A percentile compares a stretch with the other conserved stretches of the same genome.
These are phyloP conservation scores for Nakaseomyces glabratus DNA, from an alignment of 1,139 yeast species.

Conservation along the genomic window DNA sequence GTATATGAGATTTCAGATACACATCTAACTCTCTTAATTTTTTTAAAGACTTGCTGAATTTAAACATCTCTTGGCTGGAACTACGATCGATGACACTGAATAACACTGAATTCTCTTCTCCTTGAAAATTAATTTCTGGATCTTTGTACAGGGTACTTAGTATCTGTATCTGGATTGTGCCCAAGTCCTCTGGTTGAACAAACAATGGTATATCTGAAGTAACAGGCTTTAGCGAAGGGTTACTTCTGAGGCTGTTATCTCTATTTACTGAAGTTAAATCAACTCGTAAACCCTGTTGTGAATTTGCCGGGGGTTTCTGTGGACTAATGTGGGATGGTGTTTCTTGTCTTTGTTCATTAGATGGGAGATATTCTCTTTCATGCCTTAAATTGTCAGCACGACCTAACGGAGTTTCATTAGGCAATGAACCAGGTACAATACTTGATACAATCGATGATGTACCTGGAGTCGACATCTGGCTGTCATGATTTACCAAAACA, in stretches of 20 bases:
- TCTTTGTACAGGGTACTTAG: constrained; percentile 46
- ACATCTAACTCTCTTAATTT: constrained; percentile 51
- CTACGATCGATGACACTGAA: constrained; percentile 53
- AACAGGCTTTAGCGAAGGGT: too few species aligned
- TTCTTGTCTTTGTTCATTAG: too few species aligned
- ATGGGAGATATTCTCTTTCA: too few species aligned
- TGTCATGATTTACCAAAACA: background rate
- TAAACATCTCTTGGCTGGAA: constrained; percentile 61
- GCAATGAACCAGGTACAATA: too few species aligned
- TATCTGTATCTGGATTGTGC: constrained; percentile 51
- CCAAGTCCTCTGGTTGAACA: constrained; percentile 58
- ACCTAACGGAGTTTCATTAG: too few species aligned
- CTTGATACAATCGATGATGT: constrained; percentile 8
- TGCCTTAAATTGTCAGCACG: too few species aligned
- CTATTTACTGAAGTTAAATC: too few species aligned
- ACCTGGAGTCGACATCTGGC: constrained; percentile 6
- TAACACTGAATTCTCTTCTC: constrained; percentile 44
- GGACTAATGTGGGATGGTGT: too few species aligned
- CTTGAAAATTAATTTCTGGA: constrained; percentile 30
- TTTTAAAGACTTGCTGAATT: constrained; percentile 50
- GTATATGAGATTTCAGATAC: constrained; percentile 44
- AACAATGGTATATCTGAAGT: constrained; percentile 40
- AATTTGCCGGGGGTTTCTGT: too few species aligned
- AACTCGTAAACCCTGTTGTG: too few species aligned
- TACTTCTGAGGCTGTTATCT: too few species aligned